Base-by-base conservation (phyloP, 2,329 filamentous ascomycete genomes). In the Trichoderma gracile region DNA sequence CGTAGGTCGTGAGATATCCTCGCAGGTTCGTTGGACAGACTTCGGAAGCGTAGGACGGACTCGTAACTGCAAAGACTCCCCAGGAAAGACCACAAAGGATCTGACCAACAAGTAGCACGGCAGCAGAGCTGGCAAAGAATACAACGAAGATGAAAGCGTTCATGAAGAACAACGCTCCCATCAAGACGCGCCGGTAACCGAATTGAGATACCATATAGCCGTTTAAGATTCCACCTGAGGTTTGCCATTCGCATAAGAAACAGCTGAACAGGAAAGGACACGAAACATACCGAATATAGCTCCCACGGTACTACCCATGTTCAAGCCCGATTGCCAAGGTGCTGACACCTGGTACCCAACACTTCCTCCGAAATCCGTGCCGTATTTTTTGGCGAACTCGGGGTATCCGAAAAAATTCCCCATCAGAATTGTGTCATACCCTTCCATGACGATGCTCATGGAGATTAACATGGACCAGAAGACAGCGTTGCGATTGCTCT, bases 311-410 rank as follows among this genome's bases (percentile, higher is more conserved):
- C 78, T 73, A 0, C 76, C 81, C 27, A 80, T 81, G n/a, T 74
- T 73, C 1, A 86, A 71, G 0, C 77, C 81, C 3, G 80, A 77
- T 68, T 84, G 82, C 84, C 84, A 86, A 0, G 77, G 68, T 0
- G 80, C 78, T 0, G 78, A 74, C 23, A 86, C 73, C 65, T 83
- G 73, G 46, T 73, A 74, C 17, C 54, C 63, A 14, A 45, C 53
- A 12, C 12, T 40, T 1, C 55, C 60, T 7, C 68, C 67, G 2
- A 66, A 60, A 3, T 61, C 55, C 6, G 42, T 49, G 27, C 63
- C 63, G 5, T 61, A 65, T 19, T 65, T 65, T 19, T 62, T 61
- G 3, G 46, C 49, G n/a, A 65, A 54, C 21, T 56, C 14, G 21
- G 73, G 77, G 55, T 75, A 77, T 4, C 72, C 76, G 53, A 74